Conservation (phyloP, 2,329 filamentous ascomycete genomes). For the Fusarium neocosmosporiellum region DNA sequence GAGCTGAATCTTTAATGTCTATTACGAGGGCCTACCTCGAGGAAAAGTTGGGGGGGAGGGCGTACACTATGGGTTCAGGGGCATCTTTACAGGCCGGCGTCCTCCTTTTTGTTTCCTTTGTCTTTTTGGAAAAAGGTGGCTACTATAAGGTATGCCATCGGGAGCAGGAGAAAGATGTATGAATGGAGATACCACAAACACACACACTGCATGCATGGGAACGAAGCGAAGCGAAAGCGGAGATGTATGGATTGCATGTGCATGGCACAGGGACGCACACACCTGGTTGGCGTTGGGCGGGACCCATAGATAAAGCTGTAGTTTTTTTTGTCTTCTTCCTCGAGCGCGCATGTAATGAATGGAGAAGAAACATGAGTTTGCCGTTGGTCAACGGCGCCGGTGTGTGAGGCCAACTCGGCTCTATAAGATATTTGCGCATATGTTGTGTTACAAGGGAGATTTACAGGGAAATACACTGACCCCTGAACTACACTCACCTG, state of each 20-base stretch:
- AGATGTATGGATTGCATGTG: neutral
- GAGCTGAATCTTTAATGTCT: constrained; percentile 37
- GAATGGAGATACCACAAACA: constrained; percentile 31
- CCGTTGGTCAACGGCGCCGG: constrained; percentile 13
- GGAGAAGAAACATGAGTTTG: constrained; percentile 11
- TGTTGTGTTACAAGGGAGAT: neutral
- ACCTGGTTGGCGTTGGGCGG: constrained; percentile 27
- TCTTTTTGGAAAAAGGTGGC: constrained; percentile 11
- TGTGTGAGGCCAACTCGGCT: constrained; percentile 9
- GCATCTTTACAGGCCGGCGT: constrained; percentile 22
- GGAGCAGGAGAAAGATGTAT: constrained; percentile 7
- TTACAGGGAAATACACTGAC: neutral
- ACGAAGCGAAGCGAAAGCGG: constrained; percentile 25
- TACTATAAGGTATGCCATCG: constrained; percentile 11
- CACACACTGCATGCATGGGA: constrained; percentile 31
- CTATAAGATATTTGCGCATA: neutral
- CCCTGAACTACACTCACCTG: neutral
- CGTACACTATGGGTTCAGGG: constrained; percentile 7
- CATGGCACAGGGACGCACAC: constrained; percentile 32
- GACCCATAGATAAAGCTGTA: constrained; percentile 27
- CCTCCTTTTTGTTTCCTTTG: neutral
- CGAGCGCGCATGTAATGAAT: constrained; percentile 26
- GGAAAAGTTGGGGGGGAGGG: constrained; percentile 19
- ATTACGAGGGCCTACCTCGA: constrained; percentile 31
- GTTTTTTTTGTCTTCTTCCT: neutral